Base-by-base conservation (phyloP, 2,329 filamentous ascomycete genomes). In the Penicillium sp. region DNA sequence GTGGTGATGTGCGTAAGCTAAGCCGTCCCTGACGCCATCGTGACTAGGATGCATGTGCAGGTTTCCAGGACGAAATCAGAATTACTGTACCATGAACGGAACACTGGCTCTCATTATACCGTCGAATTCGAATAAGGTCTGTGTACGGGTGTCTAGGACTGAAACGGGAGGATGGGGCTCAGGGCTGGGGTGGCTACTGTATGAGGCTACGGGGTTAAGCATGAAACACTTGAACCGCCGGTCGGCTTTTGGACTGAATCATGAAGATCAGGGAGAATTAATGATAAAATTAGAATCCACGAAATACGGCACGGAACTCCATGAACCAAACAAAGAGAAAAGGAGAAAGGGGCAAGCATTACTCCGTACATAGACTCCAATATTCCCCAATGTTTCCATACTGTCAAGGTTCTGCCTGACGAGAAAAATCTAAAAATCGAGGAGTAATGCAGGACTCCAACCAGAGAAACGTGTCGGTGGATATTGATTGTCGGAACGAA, bases 401-500 rank as follows among this genome's bases (percentile, higher is more conserved):
- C 11, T 31, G 29, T 31, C 4, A 31, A 31, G 29, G 29, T 31
- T 31, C 29, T 31, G 29, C 29, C 29, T 33, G 31, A 33, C 14
- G 31, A 33, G 13, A 33, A 33, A 33, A 33, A 33, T 33, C 13
- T 13, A 33, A 33, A 29, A 29, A 29, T 31, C 7, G 47, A 16
- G 39, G 29, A 50, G 31, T 50, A 16, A 50, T 50, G 23, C 13
- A 29, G 7, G 9, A 19, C 48, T 50, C 23, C 31, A 37, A 29
- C 33, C 26, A 47, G 23, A 9, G 31, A 21, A 50, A 50, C 48
- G 48, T 50, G 33, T 50, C 48, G 33, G 48, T 50, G 48, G 48
- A 16, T 42, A 39, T 50, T n/a, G 33, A 50, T 33, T 50, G 48
- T 57, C 54, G 60, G 60, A 39, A 57, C 47, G 49, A 60, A 57